phyloP scores from a whole-genome alignment of 2,329 filamentous ascomycete species.

The Arthrobotrys entomopaga region DNA sequence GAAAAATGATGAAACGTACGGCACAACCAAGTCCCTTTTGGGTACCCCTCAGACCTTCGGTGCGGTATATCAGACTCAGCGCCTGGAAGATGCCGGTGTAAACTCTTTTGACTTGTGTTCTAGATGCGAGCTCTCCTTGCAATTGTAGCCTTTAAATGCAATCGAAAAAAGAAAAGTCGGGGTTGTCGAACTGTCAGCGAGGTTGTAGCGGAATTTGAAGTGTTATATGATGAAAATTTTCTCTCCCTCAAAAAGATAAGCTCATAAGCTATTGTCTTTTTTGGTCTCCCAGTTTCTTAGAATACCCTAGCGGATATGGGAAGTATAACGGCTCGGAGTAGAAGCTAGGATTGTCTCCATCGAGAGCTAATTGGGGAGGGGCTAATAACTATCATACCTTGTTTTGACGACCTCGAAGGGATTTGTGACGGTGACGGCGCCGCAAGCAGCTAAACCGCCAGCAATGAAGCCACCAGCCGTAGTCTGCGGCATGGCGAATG shows the following conservation, averaged over 20 bases:
- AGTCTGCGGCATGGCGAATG: constrained; percentile 57
- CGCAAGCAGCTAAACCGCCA: constrained; percentile 94
- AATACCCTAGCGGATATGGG: too few species aligned
- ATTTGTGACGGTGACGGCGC: constrained; percentile 96
- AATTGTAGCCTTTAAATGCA: constrained; percentile 77
- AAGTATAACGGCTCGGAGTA: too few species aligned
- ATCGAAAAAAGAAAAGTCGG: too few species aligned
- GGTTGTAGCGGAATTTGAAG: constrained; percentile 7
- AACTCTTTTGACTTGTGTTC: constrained; percentile 82
- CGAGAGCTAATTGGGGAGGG: constrained; percentile 1
- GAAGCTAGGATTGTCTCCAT: background rate
- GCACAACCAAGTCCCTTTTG: constrained; percentile 90
- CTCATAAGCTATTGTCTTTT: constrained; percentile 17
- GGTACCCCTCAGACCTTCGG: constrained; percentile 86
- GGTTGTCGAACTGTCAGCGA: constrained; percentile 33
- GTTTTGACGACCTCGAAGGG: constrained; percentile 99
- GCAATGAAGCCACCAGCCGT: constrained; percentile 81
- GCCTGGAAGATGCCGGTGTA: constrained; percentile 94
- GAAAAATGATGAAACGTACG: constrained; percentile 62
- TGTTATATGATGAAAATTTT: background rate
- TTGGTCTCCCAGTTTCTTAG: background rate
- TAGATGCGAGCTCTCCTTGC: constrained; percentile 92
- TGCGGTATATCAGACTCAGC: constrained; percentile 85
- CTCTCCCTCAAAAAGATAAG: constrained; percentile 4
- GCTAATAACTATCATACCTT: constrained; percentile 69